Conservation (phyloP, 352 stramenopile species). For the Phytophthora litchii region DNA sequence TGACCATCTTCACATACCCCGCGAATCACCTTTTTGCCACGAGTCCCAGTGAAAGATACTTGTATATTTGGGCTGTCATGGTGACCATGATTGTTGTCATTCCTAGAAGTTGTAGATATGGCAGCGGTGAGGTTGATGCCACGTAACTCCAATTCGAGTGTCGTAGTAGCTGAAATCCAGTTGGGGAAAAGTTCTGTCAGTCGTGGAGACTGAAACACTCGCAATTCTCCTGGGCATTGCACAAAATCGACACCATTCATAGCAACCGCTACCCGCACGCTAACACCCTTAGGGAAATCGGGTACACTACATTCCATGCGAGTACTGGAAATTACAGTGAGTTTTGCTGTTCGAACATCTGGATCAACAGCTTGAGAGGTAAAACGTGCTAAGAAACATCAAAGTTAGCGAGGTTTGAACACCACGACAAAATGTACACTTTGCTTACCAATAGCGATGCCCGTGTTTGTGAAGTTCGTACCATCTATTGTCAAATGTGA, state of each 20-base stretch:
- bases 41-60: constrained; percentile 48
- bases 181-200: constrained; percentile 56
- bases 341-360: constrained; percentile 39
- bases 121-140: constrained; percentile 65
- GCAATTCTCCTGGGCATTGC: constrained; percentile 47
- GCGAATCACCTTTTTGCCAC: constrained; percentile 22
- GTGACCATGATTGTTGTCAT: constrained; percentile 18
- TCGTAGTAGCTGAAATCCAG: constrained; percentile 53
- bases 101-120: not conserved
- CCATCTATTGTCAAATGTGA: constrained; percentile 61
- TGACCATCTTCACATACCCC: constrained; percentile 45
- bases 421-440: not conserved
- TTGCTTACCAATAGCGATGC: constrained; percentile 50
- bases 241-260: constrained; percentile 79
- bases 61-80: constrained; percentile 32
- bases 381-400: constrained; percentile 42
- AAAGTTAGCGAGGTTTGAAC: constrained; percentile 6
- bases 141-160: constrained; percentile 42
- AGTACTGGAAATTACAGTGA: constrained; percentile 49
- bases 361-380: constrained; percentile 36
- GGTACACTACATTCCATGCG: constrained; percentile 64
- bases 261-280: constrained; percentile 55
- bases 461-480: constrained; percentile 58
- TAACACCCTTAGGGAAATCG: constrained; percentile 58
- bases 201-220: constrained; percentile 64